Evolutionary conservation across 768 basidiomycete genomes (phyloP).

Genomic region (Naganishia randhawae): DNA sequence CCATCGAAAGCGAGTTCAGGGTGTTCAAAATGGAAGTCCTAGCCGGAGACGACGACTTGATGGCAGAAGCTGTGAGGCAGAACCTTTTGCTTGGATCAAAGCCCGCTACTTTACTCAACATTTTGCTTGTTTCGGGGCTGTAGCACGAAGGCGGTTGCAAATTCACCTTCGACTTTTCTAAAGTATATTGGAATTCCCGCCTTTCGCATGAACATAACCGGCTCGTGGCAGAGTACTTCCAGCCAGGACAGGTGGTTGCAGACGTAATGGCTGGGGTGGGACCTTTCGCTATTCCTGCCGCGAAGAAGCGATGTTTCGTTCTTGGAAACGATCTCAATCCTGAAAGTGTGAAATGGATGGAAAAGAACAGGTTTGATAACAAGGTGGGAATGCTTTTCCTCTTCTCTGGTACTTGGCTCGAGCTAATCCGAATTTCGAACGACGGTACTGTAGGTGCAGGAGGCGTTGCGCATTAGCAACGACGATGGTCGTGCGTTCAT

Average conservation of each 20-base stretch:
- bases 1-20: conserved; percentile 77
- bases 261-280: conserved; percentile 98
- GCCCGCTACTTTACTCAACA: neutral
- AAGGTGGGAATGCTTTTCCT: conserved; percentile 55
- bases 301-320: conserved; percentile 82
- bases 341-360: conserved; percentile 71
- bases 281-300: conserved; percentile 90
- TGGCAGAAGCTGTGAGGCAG: conserved; percentile 76
- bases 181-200: conserved; percentile 98
- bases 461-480: conserved; percentile 67
- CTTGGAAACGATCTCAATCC: conserved; percentile 95
- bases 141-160: conserved; percentile 79
- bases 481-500: conserved; percentile 88
- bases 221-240: conserved; percentile 65
- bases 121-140: neutral
- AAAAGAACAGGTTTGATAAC: conserved; percentile 69
- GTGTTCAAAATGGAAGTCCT: conserved; percentile 96
- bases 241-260: conserved; percentile 65
- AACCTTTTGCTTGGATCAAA: neutral
- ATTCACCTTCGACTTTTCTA: conserved; percentile 89
- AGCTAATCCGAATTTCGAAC: neutral
- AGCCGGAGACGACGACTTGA: conserved; percentile 79
- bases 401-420: conserved; percentile 37
- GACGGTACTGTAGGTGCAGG: conserved; percentile 58
- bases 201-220: conserved; percentile 86